phyloP scores from a whole-genome alignment of 495 filamentous ascomycete genomes.

The Aeminium ludgeri region DNA sequence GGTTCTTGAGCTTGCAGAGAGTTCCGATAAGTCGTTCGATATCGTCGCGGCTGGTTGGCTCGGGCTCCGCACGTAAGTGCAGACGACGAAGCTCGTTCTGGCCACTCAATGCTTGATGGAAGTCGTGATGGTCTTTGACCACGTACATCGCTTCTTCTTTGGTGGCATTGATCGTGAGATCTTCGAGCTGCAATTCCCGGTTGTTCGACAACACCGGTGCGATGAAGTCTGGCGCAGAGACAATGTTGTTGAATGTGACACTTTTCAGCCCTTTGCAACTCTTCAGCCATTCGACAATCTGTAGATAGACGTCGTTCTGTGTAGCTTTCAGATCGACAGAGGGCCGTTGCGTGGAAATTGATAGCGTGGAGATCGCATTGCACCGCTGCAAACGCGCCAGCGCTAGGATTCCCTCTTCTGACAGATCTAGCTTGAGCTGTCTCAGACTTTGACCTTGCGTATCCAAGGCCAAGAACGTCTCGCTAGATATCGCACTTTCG shows the following conservation, averaged over 20 bases:
- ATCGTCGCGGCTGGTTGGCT: slow-evolving; percentile 30
- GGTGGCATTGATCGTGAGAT: slow-evolving; percentile 28
- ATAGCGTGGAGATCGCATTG: slow-evolving; percentile 34
- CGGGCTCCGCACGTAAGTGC: slow-evolving; percentile 33
- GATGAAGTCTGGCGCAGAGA: slow-evolving; percentile 34
- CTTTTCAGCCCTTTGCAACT: slow-evolving; percentile 37
- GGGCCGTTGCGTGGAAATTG: slow-evolving; percentile 28
- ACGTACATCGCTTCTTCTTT: slow-evolving; percentile 24
- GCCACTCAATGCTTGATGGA: slow-evolving; percentile 35
- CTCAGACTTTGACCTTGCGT: slow-evolving; percentile 40
- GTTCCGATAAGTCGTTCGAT: slow-evolving; percentile 33
- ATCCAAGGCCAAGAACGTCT: slow-evolving; percentile 42
- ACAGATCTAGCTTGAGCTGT: slow-evolving; percentile 38
- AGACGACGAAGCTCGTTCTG: slow-evolving; percentile 33
- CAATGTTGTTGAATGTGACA: slow-evolving; percentile 35
- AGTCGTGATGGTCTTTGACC: slow-evolving; percentile 28
- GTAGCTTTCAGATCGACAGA: slow-evolving; percentile 27
- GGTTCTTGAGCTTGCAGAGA: slow-evolving; percentile 29
- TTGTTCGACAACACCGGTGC: slow-evolving; percentile 34
- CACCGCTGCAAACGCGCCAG: slow-evolving; percentile 35
- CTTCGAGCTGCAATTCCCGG: slow-evolving; percentile 32
- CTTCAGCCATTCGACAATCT: slow-evolving; percentile 37
- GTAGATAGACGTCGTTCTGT: slow-evolving; percentile 33
- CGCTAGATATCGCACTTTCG: slow-evolving; percentile 31
- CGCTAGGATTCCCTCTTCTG: slow-evolving; percentile 29